Conservation (phyloP, 2,329 filamentous ascomycete genomes). For the Alternaria atra region DNA sequence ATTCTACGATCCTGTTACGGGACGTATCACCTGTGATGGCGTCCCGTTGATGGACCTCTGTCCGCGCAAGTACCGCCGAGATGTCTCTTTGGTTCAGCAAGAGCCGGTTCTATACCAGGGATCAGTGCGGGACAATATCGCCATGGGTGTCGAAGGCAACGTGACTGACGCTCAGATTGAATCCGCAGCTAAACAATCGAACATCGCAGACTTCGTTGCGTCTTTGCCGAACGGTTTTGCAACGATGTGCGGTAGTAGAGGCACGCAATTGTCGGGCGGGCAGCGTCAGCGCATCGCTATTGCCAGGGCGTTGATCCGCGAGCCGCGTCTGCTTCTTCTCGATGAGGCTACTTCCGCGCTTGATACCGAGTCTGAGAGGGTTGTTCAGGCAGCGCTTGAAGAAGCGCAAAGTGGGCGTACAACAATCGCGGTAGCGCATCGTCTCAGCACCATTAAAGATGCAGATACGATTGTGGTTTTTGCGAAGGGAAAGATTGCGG, state of each 20-base stretch:
- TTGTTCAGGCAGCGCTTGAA: slow-evolving; percentile 82
- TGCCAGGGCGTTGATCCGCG: slow-evolving; percentile 86
- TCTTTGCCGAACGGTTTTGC: slow-evolving; percentile 64
- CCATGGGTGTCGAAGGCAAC: slow-evolving; percentile 71
- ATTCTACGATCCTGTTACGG: slow-evolving; percentile 88
- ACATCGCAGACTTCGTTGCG: slow-evolving; percentile 45
- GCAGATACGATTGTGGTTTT: slow-evolving; percentile 95
- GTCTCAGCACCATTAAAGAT: slow-evolving; percentile 91
- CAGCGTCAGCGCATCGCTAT: slow-evolving; percentile 97
- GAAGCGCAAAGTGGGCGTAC: slow-evolving; percentile 84
- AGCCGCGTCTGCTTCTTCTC: slow-evolving; percentile 77
- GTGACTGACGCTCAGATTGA: slow-evolving; percentile 77
- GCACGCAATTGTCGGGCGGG: slow-evolving; percentile 67
- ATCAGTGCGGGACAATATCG: slow-evolving; percentile 87
- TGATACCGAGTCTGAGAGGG: slow-evolving; percentile 65
- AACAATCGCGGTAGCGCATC: slow-evolving; percentile 94
- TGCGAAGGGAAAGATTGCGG: slow-evolving; percentile 83
- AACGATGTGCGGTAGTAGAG: slow-evolving; percentile 44
- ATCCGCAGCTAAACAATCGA: slow-evolving; percentile 75
- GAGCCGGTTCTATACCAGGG: slow-evolving; percentile 96
- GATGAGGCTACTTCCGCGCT: slow-evolving; percentile 50
- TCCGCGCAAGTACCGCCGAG: slow-evolving; percentile 82
- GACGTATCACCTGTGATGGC: slow-evolving; percentile 81
- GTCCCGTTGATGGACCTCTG: slow-evolving; percentile 78
- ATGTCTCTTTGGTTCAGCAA: slow-evolving; percentile 88